Evolutionary conservation across 2,329 filamentous ascomycete species (phyloP).

Genomic region (Monilinia aucupariae): DNA sequence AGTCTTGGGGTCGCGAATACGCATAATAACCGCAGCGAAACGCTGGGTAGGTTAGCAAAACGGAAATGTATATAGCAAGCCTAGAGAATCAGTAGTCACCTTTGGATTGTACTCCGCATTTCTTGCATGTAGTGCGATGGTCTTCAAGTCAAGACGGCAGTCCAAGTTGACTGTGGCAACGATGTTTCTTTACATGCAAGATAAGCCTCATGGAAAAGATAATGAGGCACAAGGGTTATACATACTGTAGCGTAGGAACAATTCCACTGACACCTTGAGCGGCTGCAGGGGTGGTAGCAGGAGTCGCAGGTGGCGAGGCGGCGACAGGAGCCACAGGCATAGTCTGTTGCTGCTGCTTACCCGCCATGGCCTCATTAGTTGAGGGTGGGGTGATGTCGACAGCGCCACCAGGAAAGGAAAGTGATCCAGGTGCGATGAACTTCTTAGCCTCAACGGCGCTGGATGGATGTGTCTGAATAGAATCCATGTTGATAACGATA

Average conservation of each 20-base stretch:
- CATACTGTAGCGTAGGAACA: constrained; percentile 94
- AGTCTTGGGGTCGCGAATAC: constrained; percentile 97
- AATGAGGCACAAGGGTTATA: constrained; percentile 47
- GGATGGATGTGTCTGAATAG: constrained; percentile 83
- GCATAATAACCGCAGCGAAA: constrained; percentile 99
- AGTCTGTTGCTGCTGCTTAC: constrained; percentile 52
- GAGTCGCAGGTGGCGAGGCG: constrained; percentile 81
- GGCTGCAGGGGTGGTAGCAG: constrained; percentile 84
- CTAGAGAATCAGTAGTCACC: constrained; percentile 54
- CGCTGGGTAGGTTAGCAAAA: constrained; percentile 55
- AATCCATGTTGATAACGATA: constrained; percentile 59
- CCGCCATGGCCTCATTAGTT: constrained; percentile 56
- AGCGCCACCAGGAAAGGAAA: constrained; percentile 83
- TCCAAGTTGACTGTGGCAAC: constrained; percentile 98
- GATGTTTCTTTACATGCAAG: constrained; percentile 73
- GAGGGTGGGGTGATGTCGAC: constrained; percentile 77
- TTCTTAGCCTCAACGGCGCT: constrained; percentile 92
- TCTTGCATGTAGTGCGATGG: constrained; percentile 93
- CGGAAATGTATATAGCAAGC: constrained; percentile 41
- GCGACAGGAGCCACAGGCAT: constrained; percentile 56
- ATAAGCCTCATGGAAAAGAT: constrained; percentile 46
- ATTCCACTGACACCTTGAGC: constrained; percentile 78
- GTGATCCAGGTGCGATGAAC: constrained; percentile 85
- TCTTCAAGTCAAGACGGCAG: constrained; percentile 96
- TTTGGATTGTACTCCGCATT: constrained; percentile 99